A percentile compares a stretch with the other conserved stretches of the same genome.
phyloP scores from a whole-genome alignment of 257 asterid species.

The Datura wrightii region DNA sequence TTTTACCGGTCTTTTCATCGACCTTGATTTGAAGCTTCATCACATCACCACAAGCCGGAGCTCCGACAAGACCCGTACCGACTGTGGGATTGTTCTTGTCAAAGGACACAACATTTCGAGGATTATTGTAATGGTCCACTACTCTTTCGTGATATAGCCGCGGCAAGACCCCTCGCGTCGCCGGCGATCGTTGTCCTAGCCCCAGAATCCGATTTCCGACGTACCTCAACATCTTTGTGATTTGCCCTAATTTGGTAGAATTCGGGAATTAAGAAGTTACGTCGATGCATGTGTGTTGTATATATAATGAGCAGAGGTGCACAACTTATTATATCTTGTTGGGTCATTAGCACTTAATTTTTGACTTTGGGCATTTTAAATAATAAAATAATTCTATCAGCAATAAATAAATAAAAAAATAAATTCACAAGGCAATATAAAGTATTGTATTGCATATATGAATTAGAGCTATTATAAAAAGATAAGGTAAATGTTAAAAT shows the following conservation, averaged over 20 bases:
- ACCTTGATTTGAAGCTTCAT: slow-evolving; percentile 92
- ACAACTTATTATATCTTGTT: too few relatives aligned
- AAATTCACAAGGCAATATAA: too few relatives aligned
- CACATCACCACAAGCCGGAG: slow-evolving; percentile 98
- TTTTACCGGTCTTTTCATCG: slow-evolving; percentile 76
- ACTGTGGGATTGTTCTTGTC: slow-evolving; percentile 77
- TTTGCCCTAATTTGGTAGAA: slow-evolving; percentile 31
- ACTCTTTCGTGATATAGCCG: slow-evolving; percentile 89
- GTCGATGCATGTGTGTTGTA: too few relatives aligned
- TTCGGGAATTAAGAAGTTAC: too few relatives aligned
- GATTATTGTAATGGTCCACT: slow-evolving; percentile 93
- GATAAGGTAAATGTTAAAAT: too few relatives aligned
- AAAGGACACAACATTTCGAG: slow-evolving; percentile 90
- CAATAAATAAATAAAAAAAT: too few relatives aligned
- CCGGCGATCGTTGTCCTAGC: slow-evolving; percentile 35
- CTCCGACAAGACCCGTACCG: slow-evolving; percentile 94
- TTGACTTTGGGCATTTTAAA: too few relatives aligned
- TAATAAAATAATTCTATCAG: too few relatives aligned
- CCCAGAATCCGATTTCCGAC: slow-evolving; percentile 48
- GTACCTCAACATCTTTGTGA: slow-evolving; percentile 62
- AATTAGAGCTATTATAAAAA: too few relatives aligned
- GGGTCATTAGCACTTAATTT: too few relatives aligned
- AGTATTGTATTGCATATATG: too few relatives aligned
- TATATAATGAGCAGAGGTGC: too few relatives aligned
- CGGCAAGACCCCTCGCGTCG: slow-evolving; percentile 37